Conservation (phyloP, 306 rosid species). For the Crotalaria pallida region DNA sequence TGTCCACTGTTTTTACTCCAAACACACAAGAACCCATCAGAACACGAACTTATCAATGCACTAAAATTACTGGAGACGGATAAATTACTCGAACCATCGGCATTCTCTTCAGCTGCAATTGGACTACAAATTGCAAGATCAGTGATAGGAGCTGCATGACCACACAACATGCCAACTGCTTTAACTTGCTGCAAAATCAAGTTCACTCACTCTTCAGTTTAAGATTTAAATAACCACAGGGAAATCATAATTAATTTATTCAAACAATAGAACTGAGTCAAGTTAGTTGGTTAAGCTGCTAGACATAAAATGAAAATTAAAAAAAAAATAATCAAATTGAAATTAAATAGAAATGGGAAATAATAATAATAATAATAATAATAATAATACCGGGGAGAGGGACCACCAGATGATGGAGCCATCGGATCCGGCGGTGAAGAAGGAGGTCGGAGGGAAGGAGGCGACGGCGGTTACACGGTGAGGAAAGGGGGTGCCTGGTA, state of each 20-base stretch:
- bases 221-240: background rate
- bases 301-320: too few relatives aligned
- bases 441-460: slow-evolving; percentile 47
- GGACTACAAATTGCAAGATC: slow-evolving; percentile 75
- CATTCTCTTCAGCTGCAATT: slow-evolving; percentile 28
- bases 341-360: background rate
- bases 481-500: slow-evolving; percentile 73
- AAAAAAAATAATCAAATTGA: too few relatives aligned
- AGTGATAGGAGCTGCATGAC: slow-evolving; percentile 77
- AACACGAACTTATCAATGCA: slow-evolving; percentile 77
- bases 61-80: slow-evolving; percentile 32
- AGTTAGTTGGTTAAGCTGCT: too few relatives aligned
- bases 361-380: too few relatives aligned
- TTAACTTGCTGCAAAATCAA: slow-evolving; percentile 55
- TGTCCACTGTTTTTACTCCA: slow-evolving; percentile 93
- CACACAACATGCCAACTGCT: slow-evolving; percentile 82
- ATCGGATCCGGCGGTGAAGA: slow-evolving; percentile 93
- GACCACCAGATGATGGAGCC: slow-evolving; percentile 97
- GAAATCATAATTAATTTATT: background rate
- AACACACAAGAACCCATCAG: slow-evolving; percentile 87
- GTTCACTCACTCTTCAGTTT: background rate
- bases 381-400: slow-evolving; percentile 56
- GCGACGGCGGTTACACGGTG: slow-evolving; percentile 72
- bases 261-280: background rate
- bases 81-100: background rate